Percentiles rank a stretch among this genome's conserved stretches.
Evolutionary conservation across 306 rosid species (phyloP).

Genomic region (Mimosa pudica): DNA sequence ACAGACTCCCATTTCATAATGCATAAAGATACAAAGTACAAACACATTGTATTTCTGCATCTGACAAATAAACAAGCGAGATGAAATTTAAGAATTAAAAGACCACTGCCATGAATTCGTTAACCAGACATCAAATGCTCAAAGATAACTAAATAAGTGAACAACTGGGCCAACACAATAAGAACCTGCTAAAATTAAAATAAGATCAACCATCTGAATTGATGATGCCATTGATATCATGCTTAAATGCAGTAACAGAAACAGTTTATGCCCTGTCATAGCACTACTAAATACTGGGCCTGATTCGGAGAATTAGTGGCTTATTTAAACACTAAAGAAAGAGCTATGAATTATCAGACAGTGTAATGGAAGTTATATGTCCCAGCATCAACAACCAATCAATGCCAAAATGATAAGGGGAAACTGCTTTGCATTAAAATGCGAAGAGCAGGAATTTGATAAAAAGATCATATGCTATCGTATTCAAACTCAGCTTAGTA

Average conservation of each 20-base stretch:
- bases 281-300: background rate
- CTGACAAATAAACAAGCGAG: no score
- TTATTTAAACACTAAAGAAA: background rate
- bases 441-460: background rate
- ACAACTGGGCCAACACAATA: background rate
- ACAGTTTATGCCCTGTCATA: background rate
- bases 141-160: background rate
- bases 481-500: background rate
- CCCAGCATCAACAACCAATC: background rate
- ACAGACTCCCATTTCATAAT: constrained; percentile 2
- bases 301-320: background rate
- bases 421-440: background rate
- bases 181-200: background rate
- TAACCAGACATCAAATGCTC: background rate
- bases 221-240: background rate
- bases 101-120: background rate
- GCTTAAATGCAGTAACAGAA: background rate
- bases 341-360: background rate
- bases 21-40: constrained; percentile 21
- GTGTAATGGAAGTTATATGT: constrained; percentile 4
- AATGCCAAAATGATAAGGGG: background rate
- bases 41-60: constrained; percentile 12
- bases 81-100: constrained; percentile 1
- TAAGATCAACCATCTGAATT: constrained; percentile 3
- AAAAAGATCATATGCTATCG: background rate